These are phyloP conservation scores for Achlya hypogyna DNA, from an alignment of 352 stramenopile species.

Conservation along the genomic window DNA sequence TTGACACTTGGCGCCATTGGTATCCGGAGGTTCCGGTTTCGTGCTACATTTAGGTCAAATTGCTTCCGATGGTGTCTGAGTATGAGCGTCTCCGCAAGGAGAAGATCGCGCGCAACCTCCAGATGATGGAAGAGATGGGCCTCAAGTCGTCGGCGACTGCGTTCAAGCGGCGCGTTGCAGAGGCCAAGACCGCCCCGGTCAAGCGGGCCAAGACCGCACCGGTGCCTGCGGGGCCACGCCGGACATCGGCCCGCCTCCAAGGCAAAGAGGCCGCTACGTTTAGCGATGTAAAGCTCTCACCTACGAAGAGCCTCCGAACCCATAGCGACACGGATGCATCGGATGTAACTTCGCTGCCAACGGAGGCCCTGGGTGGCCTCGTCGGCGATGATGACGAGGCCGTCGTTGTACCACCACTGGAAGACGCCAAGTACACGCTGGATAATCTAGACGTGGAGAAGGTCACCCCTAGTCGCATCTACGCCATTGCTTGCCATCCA, in stretches of 20 bases:
- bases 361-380: constrained; percentile 24
- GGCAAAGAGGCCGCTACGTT: constrained; percentile 41
- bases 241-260: constrained; percentile 9
- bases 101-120: constrained; percentile 78
- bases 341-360: not conserved
- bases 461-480: constrained; percentile 59
- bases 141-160: constrained; percentile 34
- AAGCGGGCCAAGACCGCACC: not conserved
- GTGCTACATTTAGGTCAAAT: constrained; percentile 1
- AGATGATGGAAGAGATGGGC: constrained; percentile 78
- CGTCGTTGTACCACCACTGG: not conserved
- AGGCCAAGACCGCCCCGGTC: not conserved
- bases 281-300: constrained; percentile 22
- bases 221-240: constrained; percentile 42
- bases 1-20: not conserved
- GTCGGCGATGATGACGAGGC: not conserved
- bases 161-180: not conserved
- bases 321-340: too few relatives aligned
- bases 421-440: constrained; percentile 33
- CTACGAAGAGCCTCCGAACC: too few relatives aligned
- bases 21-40: not conserved
- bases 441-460: constrained; percentile 54
- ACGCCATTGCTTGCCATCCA: constrained; percentile 67
- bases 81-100: constrained; percentile 75
- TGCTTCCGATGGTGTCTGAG: constrained; percentile 30